Base-by-base conservation (phyloP, 2,329 filamentous ascomycete genomes). In the Colletotrichum eremochloae region DNA sequence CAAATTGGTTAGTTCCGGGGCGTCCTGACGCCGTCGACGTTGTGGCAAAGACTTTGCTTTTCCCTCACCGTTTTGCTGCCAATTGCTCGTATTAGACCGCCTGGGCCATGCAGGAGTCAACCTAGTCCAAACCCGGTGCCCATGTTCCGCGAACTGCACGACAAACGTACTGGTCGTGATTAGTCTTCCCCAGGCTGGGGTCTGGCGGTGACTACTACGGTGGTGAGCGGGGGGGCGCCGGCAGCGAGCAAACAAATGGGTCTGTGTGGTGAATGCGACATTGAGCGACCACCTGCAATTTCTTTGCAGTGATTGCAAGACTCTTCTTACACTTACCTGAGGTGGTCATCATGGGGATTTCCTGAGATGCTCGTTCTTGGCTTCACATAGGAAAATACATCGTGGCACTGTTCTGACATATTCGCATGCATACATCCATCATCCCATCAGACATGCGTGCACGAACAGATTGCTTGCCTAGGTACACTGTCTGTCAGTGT, bases 11-110 rank as follows among this genome's bases (percentile, higher is more conserved):
- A 69, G 48, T 29, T 15, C 46, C 46, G 66, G 60, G 60, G 69
- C 65, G 66, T 42, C 38, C 55, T 60, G 65, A 31, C 18, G 48
- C 69, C 69, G 58, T 71, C 65, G 50, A 72, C 38, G 44, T 60
- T 61, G 60, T 60, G 29, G 46, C 31, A 24, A 40, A 61, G n/a
- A 15, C 31, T 69, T 69, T 64, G 60, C 60, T 64, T 72, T 63
- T 60, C 18, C 48, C 42, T 14, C n/a, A 38, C 24, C 24, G 24
- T n/a, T 38, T 33, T 52, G 42, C 69, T 55, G 40, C 38, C 36
- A 53, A 15, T 44, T 15, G n/a, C 55, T 68, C 60, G 60, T 64
- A 61, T 69, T 48, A 52, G 24, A 11, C 52, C 53, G 60, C 12
- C 33, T 24, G n/a, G 40, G 31, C 33, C 60, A 14, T n/a, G n/a